phyloP scores from a whole-genome alignment of 495 filamentous ascomycete genomes.

The Lepidopterella palustris region DNA sequence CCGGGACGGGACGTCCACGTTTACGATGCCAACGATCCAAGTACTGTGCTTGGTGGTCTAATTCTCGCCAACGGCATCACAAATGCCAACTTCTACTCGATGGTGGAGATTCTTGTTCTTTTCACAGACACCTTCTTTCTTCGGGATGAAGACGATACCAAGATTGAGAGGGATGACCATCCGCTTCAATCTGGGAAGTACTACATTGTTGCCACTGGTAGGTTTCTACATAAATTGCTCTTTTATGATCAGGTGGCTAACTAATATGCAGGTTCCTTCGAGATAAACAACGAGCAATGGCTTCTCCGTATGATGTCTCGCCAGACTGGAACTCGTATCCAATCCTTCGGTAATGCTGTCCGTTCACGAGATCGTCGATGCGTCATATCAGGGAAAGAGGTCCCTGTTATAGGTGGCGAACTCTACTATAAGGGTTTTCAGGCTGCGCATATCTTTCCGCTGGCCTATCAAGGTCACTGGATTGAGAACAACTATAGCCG shows the following conservation, averaged over 20 bases:
- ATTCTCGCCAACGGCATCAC: slow-evolving; percentile 35
- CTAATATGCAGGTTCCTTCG: neutral
- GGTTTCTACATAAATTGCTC: slow-evolving; percentile 2
- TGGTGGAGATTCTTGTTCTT: slow-evolving; percentile 34
- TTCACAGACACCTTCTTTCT: slow-evolving; percentile 24
- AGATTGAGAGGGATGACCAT: slow-evolving; percentile 28
- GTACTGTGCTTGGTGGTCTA: slow-evolving; percentile 30
- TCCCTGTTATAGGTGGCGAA: neutral
- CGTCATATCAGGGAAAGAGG: slow-evolving; percentile 31
- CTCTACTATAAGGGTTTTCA: slow-evolving; percentile 30
- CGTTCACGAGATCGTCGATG: slow-evolving; percentile 34
- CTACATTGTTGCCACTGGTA: slow-evolving; percentile 29
- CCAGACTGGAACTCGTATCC: slow-evolving; percentile 23
- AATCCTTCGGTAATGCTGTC: slow-evolving; percentile 32
- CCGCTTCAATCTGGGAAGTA: slow-evolving; percentile 27
- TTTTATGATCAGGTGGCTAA: neutral
- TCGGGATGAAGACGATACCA: slow-evolving; percentile 27
- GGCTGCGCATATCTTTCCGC: slow-evolving; percentile 38
- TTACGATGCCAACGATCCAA: slow-evolving; percentile 30
- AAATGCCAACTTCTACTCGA: slow-evolving; percentile 36
- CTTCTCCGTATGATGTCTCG: slow-evolving; percentile 29
- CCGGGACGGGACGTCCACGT: slow-evolving; percentile 33
- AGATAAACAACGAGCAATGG: slow-evolving; percentile 30
- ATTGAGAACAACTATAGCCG: slow-evolving; percentile 23
- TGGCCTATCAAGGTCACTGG: slow-evolving; percentile 35